Conservation (phyloP, 805 yeast species). For the Ogataea sp. region DNA sequence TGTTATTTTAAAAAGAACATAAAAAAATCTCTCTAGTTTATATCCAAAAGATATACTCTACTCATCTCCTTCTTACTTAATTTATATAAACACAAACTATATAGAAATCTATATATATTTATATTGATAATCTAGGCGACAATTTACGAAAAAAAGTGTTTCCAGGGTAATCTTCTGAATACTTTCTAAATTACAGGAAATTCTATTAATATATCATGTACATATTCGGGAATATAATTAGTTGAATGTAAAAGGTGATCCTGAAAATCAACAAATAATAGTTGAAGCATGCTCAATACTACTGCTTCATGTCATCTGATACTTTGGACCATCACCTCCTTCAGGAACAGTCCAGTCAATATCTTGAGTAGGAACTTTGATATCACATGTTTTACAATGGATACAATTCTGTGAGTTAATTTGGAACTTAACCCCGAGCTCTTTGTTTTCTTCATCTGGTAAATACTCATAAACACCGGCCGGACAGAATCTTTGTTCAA, state of each 20-base stretch:
- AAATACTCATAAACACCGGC: slow-evolving; percentile 96
- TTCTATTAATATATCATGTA: too few relatives aligned
- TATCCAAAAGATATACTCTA: too few relatives aligned
- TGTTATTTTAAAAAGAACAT: too few relatives aligned
- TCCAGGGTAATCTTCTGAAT: too few relatives aligned
- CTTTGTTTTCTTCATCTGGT: slow-evolving; percentile 46
- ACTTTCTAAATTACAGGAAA: too few relatives aligned
- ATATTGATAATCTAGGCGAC: too few relatives aligned
- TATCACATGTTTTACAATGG: slow-evolving; percentile 98
- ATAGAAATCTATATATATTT: too few relatives aligned
- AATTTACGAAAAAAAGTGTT: too few relatives aligned
- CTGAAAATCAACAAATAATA: background rate
- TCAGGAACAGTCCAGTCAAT: slow-evolving; percentile 97
- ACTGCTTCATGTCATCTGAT: slow-evolving; percentile 53
- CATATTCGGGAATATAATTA: too few relatives aligned
- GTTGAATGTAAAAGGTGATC: background rate
- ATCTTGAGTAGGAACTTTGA: slow-evolving; percentile 91
- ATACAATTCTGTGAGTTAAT: slow-evolving; percentile 96
- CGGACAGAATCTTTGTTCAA: slow-evolving; percentile 92
- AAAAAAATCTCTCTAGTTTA: too few relatives aligned
- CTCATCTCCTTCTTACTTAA: too few relatives aligned
- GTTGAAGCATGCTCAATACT: background rate
- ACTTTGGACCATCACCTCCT: slow-evolving; percentile 98
- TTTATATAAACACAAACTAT: too few relatives aligned
- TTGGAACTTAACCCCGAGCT: slow-evolving; percentile 73